Conservation (phyloP, 176 grass and related monocot genomes). For the Aegilops bicornis region DNA sequence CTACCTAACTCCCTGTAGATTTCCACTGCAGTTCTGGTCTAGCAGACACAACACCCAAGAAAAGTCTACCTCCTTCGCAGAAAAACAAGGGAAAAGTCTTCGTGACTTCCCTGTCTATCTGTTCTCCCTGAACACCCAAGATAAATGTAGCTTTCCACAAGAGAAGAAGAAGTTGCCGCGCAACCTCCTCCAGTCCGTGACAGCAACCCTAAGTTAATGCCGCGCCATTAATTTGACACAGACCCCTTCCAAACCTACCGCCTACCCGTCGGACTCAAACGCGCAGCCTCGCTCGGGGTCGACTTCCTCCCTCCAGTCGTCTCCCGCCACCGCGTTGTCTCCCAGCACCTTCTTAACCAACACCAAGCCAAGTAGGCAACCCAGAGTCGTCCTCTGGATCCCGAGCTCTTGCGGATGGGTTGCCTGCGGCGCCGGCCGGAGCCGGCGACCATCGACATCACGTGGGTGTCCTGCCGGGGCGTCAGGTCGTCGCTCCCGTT, state of each 20-base stretch:
- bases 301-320: not conserved
- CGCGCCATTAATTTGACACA: not conserved
- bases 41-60: too few species aligned
- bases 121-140: not conserved
- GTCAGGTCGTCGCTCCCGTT: conserved; percentile 48
- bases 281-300: not conserved
- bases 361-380: not conserved
- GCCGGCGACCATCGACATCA: conserved; percentile 51
- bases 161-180: conserved; percentile 17
- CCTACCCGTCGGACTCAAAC: not conserved
- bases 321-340: conserved; percentile 25
- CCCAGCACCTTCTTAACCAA: conserved; percentile 18
- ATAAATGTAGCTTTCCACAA: conserved; percentile 18
- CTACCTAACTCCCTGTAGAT: too few species aligned
- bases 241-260: not conserved
- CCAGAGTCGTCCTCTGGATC: not conserved
- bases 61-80: too few species aligned
- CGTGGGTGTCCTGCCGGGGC: conserved; percentile 54
- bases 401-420: conserved; percentile 5
- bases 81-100: too few species aligned
- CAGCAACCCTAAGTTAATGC: not conserved
- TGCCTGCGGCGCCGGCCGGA: not conserved
- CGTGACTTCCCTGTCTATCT: too few species aligned
- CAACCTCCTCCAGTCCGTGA: not conserved
- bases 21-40: too few species aligned